Evolutionary conservation across 2,329 filamentous ascomycete genomes (phyloP).

Genomic region (Furcasterigmium sp.): DNA sequence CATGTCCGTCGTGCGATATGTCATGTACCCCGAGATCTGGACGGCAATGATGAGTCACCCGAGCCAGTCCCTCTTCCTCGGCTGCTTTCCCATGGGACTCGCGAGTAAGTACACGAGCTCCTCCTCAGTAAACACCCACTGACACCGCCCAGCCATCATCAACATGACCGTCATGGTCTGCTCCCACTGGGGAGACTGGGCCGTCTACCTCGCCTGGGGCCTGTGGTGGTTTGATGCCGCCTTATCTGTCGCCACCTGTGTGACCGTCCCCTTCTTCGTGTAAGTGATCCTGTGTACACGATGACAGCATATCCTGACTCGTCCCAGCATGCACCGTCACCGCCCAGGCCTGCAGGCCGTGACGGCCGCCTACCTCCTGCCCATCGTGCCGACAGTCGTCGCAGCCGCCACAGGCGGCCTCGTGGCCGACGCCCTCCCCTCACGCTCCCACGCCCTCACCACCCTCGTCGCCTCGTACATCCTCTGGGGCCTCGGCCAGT

Average conservation of each 20-base stretch:
- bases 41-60: constrained; percentile 61
- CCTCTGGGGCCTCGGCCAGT: constrained; percentile 60
- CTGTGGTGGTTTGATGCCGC: constrained; percentile 54
- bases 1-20: constrained; percentile 56
- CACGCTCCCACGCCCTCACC: constrained; percentile 19
- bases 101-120: constrained; percentile 34
- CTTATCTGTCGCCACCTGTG: constrained; percentile 46
- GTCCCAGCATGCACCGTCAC: constrained; percentile 28
- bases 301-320: background rate
- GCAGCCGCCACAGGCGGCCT: constrained; percentile 57
- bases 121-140: background rate
- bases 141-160: constrained; percentile 40
- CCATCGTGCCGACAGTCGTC: constrained; percentile 63
- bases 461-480: constrained; percentile 63
- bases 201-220: constrained; percentile 48
- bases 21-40: constrained; percentile 62
- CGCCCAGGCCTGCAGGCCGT: constrained; percentile 48
- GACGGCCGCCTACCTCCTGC: constrained; percentile 60
- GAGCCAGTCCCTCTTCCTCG: constrained; percentile 63
- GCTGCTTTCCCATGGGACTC: constrained; percentile 63
- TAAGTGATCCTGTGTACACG: constrained; percentile 16
- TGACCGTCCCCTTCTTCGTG: constrained; percentile 54
- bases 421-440: constrained; percentile 7
- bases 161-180: constrained; percentile 60
- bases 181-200: constrained; percentile 56